A percentile compares a stretch with the other conserved stretches of the same genome.
These are phyloP conservation scores for Stentor coeruleus DNA, from an alignment of 73 alveolate species.

Conservation along the genomic window DNA sequence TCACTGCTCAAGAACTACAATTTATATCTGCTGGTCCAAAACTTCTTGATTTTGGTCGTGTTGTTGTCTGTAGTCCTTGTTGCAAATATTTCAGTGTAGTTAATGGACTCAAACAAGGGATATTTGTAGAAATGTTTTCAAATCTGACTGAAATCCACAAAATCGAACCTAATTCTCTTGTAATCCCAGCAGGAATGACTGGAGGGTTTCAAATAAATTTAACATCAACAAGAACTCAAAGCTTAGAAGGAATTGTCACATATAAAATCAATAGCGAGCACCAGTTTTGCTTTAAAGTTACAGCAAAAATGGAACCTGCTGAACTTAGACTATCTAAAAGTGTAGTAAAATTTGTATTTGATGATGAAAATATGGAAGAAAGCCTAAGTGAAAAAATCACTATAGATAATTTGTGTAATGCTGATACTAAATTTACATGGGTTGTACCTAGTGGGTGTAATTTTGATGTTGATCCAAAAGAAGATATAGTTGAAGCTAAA, in stretches of 20 bases:
- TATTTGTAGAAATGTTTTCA: constrained; percentile 82
- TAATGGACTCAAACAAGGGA: constrained; percentile 86
- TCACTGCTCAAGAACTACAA: constrained; percentile 87
- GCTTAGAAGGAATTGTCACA: constrained; percentile 73
- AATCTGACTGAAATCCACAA: constrained; percentile 76
- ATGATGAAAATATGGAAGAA: constrained; percentile 95
- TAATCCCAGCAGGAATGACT: constrained; percentile 94
- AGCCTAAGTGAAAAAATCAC: constrained; percentile 75
- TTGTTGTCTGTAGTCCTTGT: constrained; percentile 79
- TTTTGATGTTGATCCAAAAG: constrained; percentile 71
- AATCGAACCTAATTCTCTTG: constrained; percentile 79
- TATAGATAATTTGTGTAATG: constrained; percentile 92
- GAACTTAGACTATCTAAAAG: constrained; percentile 64
- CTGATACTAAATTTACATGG: constrained; percentile 90
- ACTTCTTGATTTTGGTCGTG: constrained; percentile 84
- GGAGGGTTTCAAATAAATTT: constrained; percentile 94
- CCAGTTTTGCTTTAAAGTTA: constrained; percentile 77
- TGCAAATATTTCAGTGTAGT: constrained; percentile 85
- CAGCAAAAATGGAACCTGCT: constrained; percentile 91
- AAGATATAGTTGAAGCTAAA: constrained; percentile 70
- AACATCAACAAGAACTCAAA: constrained; percentile 57
- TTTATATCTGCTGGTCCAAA: constrained; percentile 92
- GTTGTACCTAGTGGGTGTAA: constrained; percentile 58
- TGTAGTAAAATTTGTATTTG: constrained; percentile 69
- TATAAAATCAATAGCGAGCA: constrained; percentile 90